Conservation (phyloP, 2,329 filamentous ascomycete genomes). For the Aspergillus persii region DNA sequence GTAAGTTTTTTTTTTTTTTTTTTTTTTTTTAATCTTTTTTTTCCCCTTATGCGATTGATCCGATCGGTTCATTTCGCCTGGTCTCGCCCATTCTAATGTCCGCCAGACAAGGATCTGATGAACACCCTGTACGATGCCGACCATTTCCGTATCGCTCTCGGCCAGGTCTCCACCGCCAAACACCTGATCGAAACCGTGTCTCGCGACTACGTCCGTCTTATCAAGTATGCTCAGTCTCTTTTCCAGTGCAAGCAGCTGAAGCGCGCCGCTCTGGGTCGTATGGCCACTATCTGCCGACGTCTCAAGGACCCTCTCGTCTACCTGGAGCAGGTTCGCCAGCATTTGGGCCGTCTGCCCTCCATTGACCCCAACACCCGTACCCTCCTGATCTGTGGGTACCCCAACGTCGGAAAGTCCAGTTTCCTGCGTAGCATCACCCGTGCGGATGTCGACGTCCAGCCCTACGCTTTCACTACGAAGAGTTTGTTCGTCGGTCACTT, state of each 20-base stretch:
- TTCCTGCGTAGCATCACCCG: conserved; percentile 90
- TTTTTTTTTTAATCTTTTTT: conserved; percentile 62
- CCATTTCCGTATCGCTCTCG: conserved; percentile 94
- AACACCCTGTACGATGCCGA: conserved; percentile 99
- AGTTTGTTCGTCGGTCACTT: conserved; percentile 96
- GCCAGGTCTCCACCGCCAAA: conserved; percentile 93
- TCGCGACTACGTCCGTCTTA: conserved; percentile 90
- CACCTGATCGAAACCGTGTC: conserved; percentile 94
- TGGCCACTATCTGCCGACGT: conserved; percentile 95
- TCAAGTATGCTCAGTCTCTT: conserved; percentile 94
- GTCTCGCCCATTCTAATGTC: conserved; percentile 16
- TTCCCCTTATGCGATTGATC: neutral
- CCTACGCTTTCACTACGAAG: conserved; percentile 98
- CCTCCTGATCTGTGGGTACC: conserved; percentile 93
- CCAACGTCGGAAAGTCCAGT: conserved; percentile 95
- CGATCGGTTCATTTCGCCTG: conserved; percentile 14
- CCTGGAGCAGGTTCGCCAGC: conserved; percentile 93
- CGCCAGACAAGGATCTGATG: conserved; percentile 70
- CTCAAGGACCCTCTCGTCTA: conserved; percentile 94
- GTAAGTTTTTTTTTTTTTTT: conserved; percentile 46
- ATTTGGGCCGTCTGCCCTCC: conserved; percentile 93
- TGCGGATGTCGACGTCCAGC: conserved; percentile 94
- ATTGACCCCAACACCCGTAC: conserved; percentile 98
- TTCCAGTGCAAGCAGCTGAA: conserved; percentile 99
- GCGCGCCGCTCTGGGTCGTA: conserved; percentile 89